These are phyloP conservation scores for Ballota nigra DNA, from an alignment of 257 asterid species.

Conservation along the genomic window DNA sequence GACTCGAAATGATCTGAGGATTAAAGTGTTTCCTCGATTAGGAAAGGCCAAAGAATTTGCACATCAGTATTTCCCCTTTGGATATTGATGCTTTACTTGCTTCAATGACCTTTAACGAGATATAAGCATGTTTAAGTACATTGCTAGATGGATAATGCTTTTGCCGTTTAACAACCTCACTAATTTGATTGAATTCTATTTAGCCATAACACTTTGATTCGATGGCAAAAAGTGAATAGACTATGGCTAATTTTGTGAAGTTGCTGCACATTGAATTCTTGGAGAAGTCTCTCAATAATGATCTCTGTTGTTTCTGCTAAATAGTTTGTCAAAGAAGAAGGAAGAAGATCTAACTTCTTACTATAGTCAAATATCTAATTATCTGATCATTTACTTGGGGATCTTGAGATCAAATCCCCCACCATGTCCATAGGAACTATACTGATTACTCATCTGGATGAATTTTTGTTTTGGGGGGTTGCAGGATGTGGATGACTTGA, in stretches of 20 bases:
- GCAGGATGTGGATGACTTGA: conserved; percentile 74
- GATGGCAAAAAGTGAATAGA: neutral
- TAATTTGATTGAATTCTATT: neutral
- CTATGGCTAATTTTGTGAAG: neutral
- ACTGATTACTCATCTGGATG: neutral
- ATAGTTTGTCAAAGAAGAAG: neutral
- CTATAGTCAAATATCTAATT: neutral
- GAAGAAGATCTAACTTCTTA: neutral
- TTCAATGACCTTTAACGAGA: neutral
- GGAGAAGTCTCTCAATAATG: neutral
- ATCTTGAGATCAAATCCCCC: neutral
- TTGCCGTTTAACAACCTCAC: neutral
- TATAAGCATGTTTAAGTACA: neutral
- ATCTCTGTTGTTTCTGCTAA: neutral
- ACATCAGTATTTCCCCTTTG: neutral
- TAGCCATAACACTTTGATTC: neutral
- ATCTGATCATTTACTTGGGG: neutral
- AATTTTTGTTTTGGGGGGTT: conserved; percentile 1
- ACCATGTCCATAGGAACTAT: neutral
- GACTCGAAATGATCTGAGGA: neutral
- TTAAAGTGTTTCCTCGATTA: neutral
- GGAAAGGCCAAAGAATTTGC: too few species aligned
- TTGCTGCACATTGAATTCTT: neutral
- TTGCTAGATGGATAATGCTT: neutral
- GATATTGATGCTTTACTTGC: neutral